Percentiles rank a stretch among this genome's conserved stretches.
These are phyloP conservation scores for Teratosphaeriaceae sp. DNA, from an alignment of 2,329 filamentous ascomycete genomes.

Conservation along the genomic window DNA sequence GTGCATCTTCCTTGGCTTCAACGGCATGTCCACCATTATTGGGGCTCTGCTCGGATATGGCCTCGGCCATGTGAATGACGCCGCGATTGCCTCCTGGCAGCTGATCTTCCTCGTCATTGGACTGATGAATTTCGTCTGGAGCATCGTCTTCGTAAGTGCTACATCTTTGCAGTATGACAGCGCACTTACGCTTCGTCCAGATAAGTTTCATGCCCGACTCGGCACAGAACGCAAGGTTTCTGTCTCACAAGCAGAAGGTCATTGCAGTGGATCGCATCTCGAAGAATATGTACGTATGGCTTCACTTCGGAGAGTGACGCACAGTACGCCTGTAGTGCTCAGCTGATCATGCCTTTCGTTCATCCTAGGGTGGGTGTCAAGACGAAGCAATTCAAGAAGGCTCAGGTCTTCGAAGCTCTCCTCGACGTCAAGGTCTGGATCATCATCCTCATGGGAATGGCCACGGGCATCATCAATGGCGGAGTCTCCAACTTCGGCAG, in stretches of 20 bases:
- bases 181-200: background rate
- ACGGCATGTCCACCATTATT: constrained; percentile 33
- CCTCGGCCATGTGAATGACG: constrained; percentile 7
- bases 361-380: constrained; percentile 43
- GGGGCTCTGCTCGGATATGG: constrained; percentile 32
- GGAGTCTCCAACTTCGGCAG: constrained; percentile 31
- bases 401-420: constrained; percentile 50
- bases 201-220: constrained; percentile 43
- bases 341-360: too few relatives aligned
- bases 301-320: too few relatives aligned
- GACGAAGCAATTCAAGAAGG: constrained; percentile 47
- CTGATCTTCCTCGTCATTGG: constrained; percentile 10
- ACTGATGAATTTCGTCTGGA: constrained; percentile 13
- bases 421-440: constrained; percentile 52
- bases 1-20: constrained; percentile 36
- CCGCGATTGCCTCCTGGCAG: constrained; percentile 6
- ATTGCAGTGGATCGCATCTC: constrained; percentile 31
- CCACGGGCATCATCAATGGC: constrained; percentile 24
- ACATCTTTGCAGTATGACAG: background rate
- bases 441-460: constrained; percentile 28
- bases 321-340: too few relatives aligned
- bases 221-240: constrained; percentile 45
- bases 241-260: constrained; percentile 49
- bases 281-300: too few relatives aligned
- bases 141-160: constrained; percentile 8